These are phyloP conservation scores for Trametes cubensis DNA, from an alignment of 768 basidiomycete genomes.

Conservation along the genomic window DNA sequence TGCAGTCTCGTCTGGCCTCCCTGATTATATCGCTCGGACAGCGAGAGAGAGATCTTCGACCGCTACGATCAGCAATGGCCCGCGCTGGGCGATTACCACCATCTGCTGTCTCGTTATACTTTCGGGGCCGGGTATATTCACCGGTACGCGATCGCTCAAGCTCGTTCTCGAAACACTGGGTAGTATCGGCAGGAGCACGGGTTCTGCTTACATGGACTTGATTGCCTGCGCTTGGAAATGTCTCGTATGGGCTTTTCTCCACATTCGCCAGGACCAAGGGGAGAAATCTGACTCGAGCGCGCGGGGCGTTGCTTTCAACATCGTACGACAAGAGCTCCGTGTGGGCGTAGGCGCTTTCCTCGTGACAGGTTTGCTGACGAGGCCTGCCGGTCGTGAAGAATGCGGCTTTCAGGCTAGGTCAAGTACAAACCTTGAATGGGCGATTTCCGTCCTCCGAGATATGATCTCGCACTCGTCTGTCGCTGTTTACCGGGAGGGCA, in stretches of 20 bases:
- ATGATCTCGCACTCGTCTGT: constrained; percentile 38
- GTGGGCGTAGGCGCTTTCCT: constrained; percentile 49
- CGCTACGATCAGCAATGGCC: constrained; percentile 15
- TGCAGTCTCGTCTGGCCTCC: background rate
- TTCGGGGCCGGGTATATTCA: constrained; percentile 47
- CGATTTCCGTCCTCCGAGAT: constrained; percentile 41
- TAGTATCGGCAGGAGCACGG: constrained; percentile 37
- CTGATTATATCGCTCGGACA: background rate
- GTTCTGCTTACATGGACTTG: constrained; percentile 40
- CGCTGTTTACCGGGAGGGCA: constrained; percentile 35
- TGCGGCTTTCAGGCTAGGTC: constrained; percentile 11
- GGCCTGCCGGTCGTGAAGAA: background rate
- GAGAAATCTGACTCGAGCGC: background rate
- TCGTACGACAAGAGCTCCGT: constrained; percentile 51
- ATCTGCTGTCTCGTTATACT: constrained; percentile 53
- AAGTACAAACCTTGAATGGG: constrained; percentile 36
- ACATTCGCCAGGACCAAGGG: constrained; percentile 30
- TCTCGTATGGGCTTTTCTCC: constrained; percentile 58
- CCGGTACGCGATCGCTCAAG: constrained; percentile 41
- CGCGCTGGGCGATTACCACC: constrained; percentile 49
- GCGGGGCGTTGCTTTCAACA: constrained; percentile 41
- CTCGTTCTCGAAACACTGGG: constrained; percentile 42
- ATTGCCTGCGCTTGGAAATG: constrained; percentile 54
- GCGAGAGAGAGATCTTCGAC: background rate
- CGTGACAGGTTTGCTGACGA: constrained; percentile 41